Evolutionary conservation across 192 early-diverging fungal species (phyloP), one percentile per base, ranked within the genome.

Genomic region (Backusella sp.): DNA sequence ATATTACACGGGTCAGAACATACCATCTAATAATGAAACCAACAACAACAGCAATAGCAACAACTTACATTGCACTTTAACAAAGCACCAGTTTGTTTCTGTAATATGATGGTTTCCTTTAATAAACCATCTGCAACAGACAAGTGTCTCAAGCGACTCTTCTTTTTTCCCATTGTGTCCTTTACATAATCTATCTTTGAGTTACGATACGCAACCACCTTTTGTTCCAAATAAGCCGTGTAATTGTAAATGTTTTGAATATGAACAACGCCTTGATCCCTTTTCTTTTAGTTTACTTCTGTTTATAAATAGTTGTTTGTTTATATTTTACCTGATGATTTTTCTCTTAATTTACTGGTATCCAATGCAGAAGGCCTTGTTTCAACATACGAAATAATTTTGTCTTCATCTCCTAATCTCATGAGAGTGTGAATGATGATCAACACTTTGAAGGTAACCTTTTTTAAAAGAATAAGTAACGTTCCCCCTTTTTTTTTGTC

Each of bases 361-460:
- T 89, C 83, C 26, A 91, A 62, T 26, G 87, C 67, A 12, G 79
- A 80, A 21, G 89, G 80, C 66, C 87, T 82, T 32, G 69, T 76
- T 12, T 79, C 76, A n/a, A 93, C 81, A 73, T 85, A 92, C 3
- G 80, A 83, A 56, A 93, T 75, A 8, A 93, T 87, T 32, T 87
- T 83, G 36, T 92, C 88, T 19, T 86, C 89, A 14, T 87, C 83
- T 36, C 91, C 92, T 74, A 91, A 86, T 7, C 94, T 82, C 74
- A 92, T 87, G 68, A 96, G 83, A 35, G 89, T 86, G 68, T 96
- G 94, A 21, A 94, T 82, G 14, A 93, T 84, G 66, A 93, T 85
- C 15, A 96, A 82, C 3, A 92, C 84, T 82, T 96, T 96, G 81
- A 95, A 93, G 0, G 87, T 86, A 26, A 89, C 87, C 93, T 94